Evolutionary conservation across 305 asterid genomes (phyloP).

Genomic region (Solanum hybrid): DNA sequence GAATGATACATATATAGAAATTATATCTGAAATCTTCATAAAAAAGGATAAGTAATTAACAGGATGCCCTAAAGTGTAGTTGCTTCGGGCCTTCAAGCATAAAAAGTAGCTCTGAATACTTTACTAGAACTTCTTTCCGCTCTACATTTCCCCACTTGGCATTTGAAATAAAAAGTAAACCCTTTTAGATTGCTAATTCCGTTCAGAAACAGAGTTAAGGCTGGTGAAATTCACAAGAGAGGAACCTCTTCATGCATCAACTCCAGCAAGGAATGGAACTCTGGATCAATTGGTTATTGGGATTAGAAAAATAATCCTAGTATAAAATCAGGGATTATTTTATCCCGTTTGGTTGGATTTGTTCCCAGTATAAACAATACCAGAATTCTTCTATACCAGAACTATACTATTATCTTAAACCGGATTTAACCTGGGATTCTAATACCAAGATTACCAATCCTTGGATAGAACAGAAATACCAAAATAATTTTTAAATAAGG

Average conservation of each 20-base stretch:
- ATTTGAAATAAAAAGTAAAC: neutral
- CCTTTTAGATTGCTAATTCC: neutral
- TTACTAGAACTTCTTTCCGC: neutral
- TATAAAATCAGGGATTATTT: neutral
- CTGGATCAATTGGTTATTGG: neutral
- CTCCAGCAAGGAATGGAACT: neutral
- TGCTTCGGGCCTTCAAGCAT: neutral
- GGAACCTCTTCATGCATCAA: neutral
- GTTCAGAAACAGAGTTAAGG: neutral
- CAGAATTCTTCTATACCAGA: neutral
- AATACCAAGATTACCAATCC: neutral
- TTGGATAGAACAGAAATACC: neutral
- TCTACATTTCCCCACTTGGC: neutral
- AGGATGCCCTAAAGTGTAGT: neutral
- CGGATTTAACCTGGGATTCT: neutral
- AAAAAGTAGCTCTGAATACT: neutral
- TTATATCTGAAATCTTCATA: neutral
- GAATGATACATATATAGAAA: neutral
- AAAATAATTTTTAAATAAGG: neutral
- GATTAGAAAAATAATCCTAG: neutral
- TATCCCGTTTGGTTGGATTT: neutral
- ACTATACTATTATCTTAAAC: neutral
- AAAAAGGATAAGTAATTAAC: neutral
- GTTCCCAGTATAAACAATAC: neutral
- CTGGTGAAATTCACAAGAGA: neutral